Percentiles rank a stretch among this genome's conserved stretches.
Evolutionary conservation across 495 filamentous ascomycete species (phyloP).

Genomic region (Hapsidospora chrysogenum): DNA sequence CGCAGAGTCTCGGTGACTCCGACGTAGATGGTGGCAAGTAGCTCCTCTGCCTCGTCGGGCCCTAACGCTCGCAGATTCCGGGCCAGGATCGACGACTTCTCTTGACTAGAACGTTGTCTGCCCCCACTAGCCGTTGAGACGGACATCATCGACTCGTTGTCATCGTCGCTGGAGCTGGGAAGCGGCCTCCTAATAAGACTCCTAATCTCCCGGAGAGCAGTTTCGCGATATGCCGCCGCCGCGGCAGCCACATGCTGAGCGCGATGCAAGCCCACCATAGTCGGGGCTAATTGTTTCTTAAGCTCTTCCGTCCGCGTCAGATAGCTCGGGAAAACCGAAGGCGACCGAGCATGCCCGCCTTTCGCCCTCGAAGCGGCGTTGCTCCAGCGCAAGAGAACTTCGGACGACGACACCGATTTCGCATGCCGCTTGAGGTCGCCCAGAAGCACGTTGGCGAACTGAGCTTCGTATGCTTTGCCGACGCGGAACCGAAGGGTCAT

Average conservation of each 20-base stretch:
- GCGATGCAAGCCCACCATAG: slow-evolving; percentile 61
- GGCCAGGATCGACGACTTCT: slow-evolving; percentile 80
- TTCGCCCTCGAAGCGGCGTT: slow-evolving; percentile 34
- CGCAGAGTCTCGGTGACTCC: slow-evolving; percentile 75
- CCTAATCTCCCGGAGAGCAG: slow-evolving; percentile 73
- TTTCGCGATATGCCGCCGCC: slow-evolving; percentile 72
- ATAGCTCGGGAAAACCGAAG: slow-evolving; percentile 57
- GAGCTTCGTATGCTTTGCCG: slow-evolving; percentile 69
- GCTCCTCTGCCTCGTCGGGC: slow-evolving; percentile 67
- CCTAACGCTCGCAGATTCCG: slow-evolving; percentile 80
- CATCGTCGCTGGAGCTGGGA: slow-evolving; percentile 84
- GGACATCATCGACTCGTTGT: slow-evolving; percentile 80
- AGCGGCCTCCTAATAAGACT: slow-evolving; percentile 69
- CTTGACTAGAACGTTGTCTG: slow-evolving; percentile 56
- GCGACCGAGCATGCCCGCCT: slow-evolving; percentile 46
- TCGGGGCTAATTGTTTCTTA: slow-evolving; percentile 45
- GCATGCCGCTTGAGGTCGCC: slow-evolving; percentile 70
- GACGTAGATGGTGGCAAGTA: slow-evolving; percentile 69
- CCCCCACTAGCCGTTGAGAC: slow-evolving; percentile 61
- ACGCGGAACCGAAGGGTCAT: slow-evolving; percentile 58
- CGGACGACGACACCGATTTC: slow-evolving; percentile 48
- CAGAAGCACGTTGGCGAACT: slow-evolving; percentile 64
- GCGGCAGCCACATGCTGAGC: slow-evolving; percentile 65
- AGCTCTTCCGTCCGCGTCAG: slow-evolving; percentile 50
- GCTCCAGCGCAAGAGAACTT: slow-evolving; percentile 64